These are phyloP conservation scores for Iris macrosiphon DNA, from an alignment of 106 monocot genomes.

Conservation along the genomic window DNA sequence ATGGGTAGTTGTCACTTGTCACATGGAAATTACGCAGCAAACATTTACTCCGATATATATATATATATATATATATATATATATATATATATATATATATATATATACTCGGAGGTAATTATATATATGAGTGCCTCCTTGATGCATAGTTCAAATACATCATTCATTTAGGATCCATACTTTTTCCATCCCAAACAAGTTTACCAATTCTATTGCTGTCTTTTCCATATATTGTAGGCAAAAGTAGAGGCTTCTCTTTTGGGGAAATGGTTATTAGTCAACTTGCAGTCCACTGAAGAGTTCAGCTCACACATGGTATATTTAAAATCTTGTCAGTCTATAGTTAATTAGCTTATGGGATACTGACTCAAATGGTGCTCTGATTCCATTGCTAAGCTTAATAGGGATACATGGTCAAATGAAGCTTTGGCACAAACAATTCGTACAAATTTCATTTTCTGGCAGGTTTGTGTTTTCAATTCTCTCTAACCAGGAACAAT, in stretches of 20 bases:
- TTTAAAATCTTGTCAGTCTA: not conserved
- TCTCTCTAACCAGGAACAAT: no score
- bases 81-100: no score
- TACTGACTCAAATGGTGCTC: conserved; percentile 4
- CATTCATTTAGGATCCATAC: no score
- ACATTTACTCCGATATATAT: no score
- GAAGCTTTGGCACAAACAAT: conserved; percentile 88
- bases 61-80: no score
- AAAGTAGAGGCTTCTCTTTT: conserved; percentile 71
- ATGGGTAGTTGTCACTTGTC: no score
- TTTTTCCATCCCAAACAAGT: no score
- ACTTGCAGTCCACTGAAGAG: conserved; percentile 85
- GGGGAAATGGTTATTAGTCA: conserved; percentile 88
- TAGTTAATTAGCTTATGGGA: not conserved
- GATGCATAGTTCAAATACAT: no score
- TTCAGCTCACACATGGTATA: conserved; percentile 94
- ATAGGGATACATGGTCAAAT: conserved; percentile 93
- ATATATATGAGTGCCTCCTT: no score
- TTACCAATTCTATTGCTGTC: no score
- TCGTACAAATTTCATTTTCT: conserved; percentile 87
- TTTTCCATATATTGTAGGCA: conserved; percentile 42
- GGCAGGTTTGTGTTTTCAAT: conserved; percentile 69
- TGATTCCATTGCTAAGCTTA: conserved; percentile 49
- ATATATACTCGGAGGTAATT: no score
- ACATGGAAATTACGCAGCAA: no score